Conservation (phyloP, 805 yeast genomes). For the Ogataea saltuana region DNA sequence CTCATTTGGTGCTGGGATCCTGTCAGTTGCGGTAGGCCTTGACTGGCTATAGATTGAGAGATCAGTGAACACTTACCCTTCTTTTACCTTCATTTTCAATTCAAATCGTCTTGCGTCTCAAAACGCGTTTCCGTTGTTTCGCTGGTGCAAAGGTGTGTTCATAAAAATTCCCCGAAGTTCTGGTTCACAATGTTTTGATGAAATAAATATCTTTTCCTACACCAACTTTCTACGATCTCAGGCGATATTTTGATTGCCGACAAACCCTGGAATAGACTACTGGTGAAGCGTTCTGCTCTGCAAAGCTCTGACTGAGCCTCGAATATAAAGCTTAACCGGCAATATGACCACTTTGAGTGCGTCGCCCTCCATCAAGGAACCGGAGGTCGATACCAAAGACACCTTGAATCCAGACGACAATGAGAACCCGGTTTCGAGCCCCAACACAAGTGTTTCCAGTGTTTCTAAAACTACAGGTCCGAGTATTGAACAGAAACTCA, state of each 20-base stretch:
- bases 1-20: slow-evolving; percentile 5
- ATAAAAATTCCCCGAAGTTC: background rate
- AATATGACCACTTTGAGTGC: slow-evolving; percentile 6
- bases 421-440: slow-evolving; percentile 7
- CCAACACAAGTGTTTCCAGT: background rate
- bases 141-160: background rate
- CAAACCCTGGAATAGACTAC: too few relatives aligned
- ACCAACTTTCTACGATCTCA: too few relatives aligned
- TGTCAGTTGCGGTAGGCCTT: too few relatives aligned
- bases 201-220: too few relatives aligned
- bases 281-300: too few relatives aligned
- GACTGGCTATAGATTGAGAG: too few relatives aligned
- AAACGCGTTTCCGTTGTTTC: background rate
- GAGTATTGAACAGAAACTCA: slow-evolving; percentile 18
- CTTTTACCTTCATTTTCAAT: too few relatives aligned
- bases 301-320: too few relatives aligned
- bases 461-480: background rate
- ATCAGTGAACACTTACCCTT: too few relatives aligned
- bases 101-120: too few relatives aligned
- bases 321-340: background rate
- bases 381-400: slow-evolving; percentile 2
- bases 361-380: slow-evolving; percentile 11
- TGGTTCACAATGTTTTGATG: too few relatives aligned
- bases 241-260: too few relatives aligned
- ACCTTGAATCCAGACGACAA: slow-evolving; percentile 7